phyloP scores from a whole-genome alignment of 257 asterid genomes.

The Jasminum sambac region DNA sequence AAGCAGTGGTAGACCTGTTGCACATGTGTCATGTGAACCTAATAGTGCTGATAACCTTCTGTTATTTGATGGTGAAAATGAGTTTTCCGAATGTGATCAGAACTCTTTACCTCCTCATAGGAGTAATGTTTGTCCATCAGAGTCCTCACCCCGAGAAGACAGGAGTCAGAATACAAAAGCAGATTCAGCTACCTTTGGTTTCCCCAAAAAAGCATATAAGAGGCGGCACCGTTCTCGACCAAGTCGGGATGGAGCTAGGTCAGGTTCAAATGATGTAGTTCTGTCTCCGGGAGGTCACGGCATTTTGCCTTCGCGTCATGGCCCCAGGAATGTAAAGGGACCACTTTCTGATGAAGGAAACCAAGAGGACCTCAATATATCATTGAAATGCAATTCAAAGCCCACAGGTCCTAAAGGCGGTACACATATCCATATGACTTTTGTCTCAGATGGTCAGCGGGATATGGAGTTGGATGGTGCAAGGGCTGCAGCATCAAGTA shows the following conservation, averaged over 20 bases:
- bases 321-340: slow-evolving; percentile 42
- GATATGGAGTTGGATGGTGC: slow-evolving; percentile 40
- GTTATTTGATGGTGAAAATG: slow-evolving; percentile 73
- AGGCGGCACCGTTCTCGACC: slow-evolving; percentile 67
- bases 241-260: slow-evolving; percentile 63
- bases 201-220: slow-evolving; percentile 72
- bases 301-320: slow-evolving; percentile 49
- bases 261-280: slow-evolving; percentile 58
- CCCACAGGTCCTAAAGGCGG: slow-evolving; percentile 43
- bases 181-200: slow-evolving; percentile 54
- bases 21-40: slow-evolving; percentile 59
- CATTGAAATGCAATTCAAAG: slow-evolving; percentile 33
- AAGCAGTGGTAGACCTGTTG: slow-evolving; percentile 83
- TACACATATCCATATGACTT: slow-evolving; percentile 35
- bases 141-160: slow-evolving; percentile 42
- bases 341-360: slow-evolving; percentile 43
- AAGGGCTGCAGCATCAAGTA: slow-evolving; percentile 41
- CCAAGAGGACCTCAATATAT: slow-evolving; percentile 32
- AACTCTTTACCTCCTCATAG: slow-evolving; percentile 38
- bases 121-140: slow-evolving; percentile 43
- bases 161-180: slow-evolving; percentile 44
- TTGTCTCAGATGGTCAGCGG: slow-evolving; percentile 34
- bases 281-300: slow-evolving; percentile 46
- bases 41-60: slow-evolving; percentile 89
- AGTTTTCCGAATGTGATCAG: slow-evolving; percentile 56